Evolutionary conservation across 2,329 filamentous ascomycete species (phyloP).

Genomic region (Cercospora berteroae): DNA sequence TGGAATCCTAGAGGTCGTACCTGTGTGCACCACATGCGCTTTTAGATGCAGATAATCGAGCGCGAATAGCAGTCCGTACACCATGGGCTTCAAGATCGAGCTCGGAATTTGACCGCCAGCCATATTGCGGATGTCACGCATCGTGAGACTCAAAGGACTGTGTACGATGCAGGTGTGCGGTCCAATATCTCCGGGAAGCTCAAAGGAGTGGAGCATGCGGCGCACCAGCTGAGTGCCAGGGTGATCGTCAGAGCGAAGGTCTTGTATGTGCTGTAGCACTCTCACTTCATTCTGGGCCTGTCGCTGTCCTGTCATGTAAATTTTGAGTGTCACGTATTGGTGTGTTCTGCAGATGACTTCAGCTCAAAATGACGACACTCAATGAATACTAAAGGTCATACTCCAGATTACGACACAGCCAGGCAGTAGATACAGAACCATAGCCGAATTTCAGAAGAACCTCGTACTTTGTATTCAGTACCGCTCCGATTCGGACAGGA

Average conservation of each 20-base stretch:
- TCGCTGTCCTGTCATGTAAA: neutral
- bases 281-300: neutral
- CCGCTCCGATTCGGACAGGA: constrained; percentile 37
- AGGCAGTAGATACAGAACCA: constrained; percentile 42
- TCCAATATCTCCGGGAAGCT: neutral
- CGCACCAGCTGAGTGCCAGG: neutral
- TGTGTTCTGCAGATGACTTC: neutral
- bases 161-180: neutral
- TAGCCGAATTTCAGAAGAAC: constrained; percentile 45
- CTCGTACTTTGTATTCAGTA: constrained; percentile 36
- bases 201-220: neutral
- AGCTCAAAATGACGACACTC: neutral
- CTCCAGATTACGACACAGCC: constrained; percentile 41
- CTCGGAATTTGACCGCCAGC: neutral
- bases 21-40: constrained; percentile 1
- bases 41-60: constrained; percentile 1
- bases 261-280: neutral
- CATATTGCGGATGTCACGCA: neutral
- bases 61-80: neutral
- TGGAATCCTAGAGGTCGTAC: neutral
- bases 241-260: neutral
- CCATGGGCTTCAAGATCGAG: neutral
- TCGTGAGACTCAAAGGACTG: neutral
- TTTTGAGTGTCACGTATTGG: neutral
- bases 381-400: neutral